Evolutionary conservation across 345 rosid species (phyloP), one percentile per base, ranked within the genome.

Genomic region (Xanthoceras sorbifolium): DNA sequence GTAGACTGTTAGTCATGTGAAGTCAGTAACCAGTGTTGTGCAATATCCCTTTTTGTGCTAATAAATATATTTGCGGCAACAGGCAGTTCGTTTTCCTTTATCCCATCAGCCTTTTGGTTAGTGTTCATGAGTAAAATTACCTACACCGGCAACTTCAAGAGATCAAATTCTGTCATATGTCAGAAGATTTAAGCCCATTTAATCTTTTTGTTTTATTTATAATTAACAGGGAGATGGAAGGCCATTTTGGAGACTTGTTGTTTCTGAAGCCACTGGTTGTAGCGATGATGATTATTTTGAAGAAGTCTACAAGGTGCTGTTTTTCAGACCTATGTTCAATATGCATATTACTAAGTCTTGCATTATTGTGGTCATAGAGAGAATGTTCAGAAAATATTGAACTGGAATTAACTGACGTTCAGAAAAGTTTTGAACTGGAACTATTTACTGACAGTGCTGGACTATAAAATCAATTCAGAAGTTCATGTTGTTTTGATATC

Each of bases 241-340:
- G 84, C 94, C 97, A 34, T 94, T 91, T 69, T 90, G 97, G 97
- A 92, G 88, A 78, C 88, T 86, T 3, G 85, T 90, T 77, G 95
- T 94, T 71, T 84, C 93, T 22, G 95, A 92, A 82, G 97, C 97
- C 72, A 94, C 97, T 69, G 94, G 97, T 74, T 91, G 90, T 80
- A 66, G 82, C 36, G 78, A 89, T 75, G 82, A 87, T 17, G 91
- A 86, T 83, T 92, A 92, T 84, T 91, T 94, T 68, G 97, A 92
- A 83, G 98, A 94, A 84, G 89, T 94, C 64, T 92, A 94, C 67
- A 73, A 90, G 90, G 98, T 94, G 25, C 75, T 61, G 9, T 42
- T 84, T 73, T 9, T 28, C 17, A 52, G 26, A 61, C 23, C n/a
- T n/a, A 18, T 3, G 26, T 34, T 14, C 28, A 36, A 15, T 31